phyloP scores from a whole-genome alignment of 139 green algal genomes.

The Chlamydomonas applanata region DNA sequence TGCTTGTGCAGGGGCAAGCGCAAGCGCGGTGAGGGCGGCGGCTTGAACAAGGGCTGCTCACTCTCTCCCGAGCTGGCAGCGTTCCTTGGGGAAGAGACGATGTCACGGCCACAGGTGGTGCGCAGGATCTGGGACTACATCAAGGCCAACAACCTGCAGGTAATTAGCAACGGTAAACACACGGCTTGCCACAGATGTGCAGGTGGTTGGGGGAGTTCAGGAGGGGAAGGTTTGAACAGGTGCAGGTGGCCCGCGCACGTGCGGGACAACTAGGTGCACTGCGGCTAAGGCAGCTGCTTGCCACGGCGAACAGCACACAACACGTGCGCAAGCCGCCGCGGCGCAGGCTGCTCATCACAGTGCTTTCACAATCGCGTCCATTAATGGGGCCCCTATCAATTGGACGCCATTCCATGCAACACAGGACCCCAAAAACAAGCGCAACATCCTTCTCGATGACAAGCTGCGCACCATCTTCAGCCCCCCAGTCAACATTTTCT shows the following conservation, averaged over 20 bases:
- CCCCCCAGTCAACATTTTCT: constrained; percentile 68
- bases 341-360: not conserved
- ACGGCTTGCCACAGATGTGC: not conserved
- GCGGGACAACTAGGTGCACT: not conserved
- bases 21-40: not conserved
- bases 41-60: constrained; percentile 15
- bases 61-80: constrained; percentile 53
- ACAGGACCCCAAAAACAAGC: constrained; percentile 69
- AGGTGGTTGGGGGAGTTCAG: not conserved
- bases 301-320: not conserved
- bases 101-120: constrained; percentile 58
- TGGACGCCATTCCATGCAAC: not conserved
- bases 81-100: constrained; percentile 59
- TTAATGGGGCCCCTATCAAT: not conserved
- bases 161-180: not conserved
- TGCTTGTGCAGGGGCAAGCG: not conserved
- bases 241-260: not conserved
- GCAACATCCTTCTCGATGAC: constrained; percentile 66
- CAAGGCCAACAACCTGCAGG: constrained; percentile 75
- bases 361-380: not conserved
- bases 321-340: not conserved
- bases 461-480: constrained; percentile 68
- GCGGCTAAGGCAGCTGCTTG: not conserved
- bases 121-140: constrained; percentile 86
- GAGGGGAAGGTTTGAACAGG: not conserved